phyloP scores from a whole-genome alignment of 257 asterid genomes.

The Coffea eugenioides region DNA sequence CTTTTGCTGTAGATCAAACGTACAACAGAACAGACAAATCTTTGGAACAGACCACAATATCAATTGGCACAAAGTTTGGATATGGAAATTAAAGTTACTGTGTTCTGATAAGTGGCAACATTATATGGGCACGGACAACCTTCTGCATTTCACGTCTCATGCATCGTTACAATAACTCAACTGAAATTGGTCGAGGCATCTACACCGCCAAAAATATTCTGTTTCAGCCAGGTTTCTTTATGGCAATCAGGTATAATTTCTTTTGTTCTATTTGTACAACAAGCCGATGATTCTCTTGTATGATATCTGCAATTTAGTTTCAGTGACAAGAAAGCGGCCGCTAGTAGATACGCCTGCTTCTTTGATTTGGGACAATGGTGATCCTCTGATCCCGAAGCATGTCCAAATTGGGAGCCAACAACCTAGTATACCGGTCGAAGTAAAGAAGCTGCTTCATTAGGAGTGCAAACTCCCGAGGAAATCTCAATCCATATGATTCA shows the following conservation, averaged over 20 bases:
- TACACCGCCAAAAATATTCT: not conserved
- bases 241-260: not conserved
- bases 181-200: not conserved
- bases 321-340: not conserved
- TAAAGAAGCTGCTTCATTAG: constrained; percentile 94
- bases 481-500: constrained; percentile 91
- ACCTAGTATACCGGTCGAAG: constrained; percentile 88
- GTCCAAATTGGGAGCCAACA: constrained; percentile 91
- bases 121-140: not conserved
- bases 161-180: not conserved
- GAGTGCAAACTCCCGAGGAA: constrained; percentile 97
- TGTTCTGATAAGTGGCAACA: not conserved
- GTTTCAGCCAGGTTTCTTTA: not conserved
- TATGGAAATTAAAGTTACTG: too few species aligned
- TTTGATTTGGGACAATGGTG: constrained; percentile 56
- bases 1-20: not conserved
- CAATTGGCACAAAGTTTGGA: not conserved
- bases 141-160: not conserved
- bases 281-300: not conserved
- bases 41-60: not conserved
- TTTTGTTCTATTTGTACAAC: not conserved
- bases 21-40: not conserved
- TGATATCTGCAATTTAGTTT: not conserved
- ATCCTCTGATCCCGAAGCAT: constrained; percentile 95
- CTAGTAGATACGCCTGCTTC: constrained; percentile 23